Percentiles rank a stretch among this genome's conserved stretches.
phyloP scores from a whole-genome alignment of 2,329 filamentous ascomycete species.

The Colletotrichum trifolii region DNA sequence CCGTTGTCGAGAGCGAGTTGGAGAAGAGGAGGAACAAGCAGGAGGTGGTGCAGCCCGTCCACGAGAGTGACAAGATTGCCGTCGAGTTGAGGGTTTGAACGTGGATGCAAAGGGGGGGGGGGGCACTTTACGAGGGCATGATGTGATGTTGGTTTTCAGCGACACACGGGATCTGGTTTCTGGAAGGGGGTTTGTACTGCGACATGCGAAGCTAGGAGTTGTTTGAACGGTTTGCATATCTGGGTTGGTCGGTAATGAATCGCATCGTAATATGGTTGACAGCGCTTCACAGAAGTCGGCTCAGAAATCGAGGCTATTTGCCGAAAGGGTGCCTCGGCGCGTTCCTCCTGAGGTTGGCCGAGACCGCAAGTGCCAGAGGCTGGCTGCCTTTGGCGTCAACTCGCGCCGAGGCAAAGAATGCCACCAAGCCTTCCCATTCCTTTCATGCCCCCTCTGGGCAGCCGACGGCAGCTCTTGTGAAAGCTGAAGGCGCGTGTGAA shows the following conservation, averaged over 20 bases:
- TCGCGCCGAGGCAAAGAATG: no score
- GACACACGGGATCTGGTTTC: background rate
- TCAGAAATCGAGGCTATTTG: background rate
- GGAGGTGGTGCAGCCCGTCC: constrained; percentile 4
- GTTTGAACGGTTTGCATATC: background rate
- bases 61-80: constrained; percentile 33
- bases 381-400: no score
- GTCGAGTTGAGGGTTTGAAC: constrained; percentile 36
- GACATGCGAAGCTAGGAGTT: background rate
- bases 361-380: no score
- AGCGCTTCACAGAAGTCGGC: background rate
- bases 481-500: background rate
- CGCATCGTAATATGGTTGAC: background rate
- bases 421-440: no score
- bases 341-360: background rate
- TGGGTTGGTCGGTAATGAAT: constrained; percentile 1
- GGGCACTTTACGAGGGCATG: no score
- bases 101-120: no score
- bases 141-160: background rate
- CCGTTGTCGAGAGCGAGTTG: constrained; percentile 65
- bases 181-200: background rate
- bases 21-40: constrained; percentile 32
- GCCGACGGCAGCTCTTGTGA: background rate
- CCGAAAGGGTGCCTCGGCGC: background rate
- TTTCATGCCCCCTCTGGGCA: no score